These are phyloP conservation scores for Lentinus tigrinus DNA, from an alignment of 768 basidiomycete genomes.

Conservation along the genomic window DNA sequence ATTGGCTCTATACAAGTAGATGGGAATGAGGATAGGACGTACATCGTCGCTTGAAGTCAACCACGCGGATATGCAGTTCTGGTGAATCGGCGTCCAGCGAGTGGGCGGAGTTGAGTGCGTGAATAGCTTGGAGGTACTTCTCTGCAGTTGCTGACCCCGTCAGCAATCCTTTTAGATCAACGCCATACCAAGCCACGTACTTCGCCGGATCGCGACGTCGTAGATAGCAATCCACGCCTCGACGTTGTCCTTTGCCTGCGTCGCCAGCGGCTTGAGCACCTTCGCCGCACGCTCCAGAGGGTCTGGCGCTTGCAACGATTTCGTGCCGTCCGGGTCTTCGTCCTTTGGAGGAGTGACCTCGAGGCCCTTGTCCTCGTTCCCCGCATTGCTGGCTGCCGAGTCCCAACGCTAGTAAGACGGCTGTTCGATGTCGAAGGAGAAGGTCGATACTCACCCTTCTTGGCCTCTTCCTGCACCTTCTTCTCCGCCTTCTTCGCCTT, in stretches of 20 bases:
- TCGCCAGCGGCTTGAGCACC: slow-evolving; percentile 61
- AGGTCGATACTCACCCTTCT: slow-evolving; percentile 54
- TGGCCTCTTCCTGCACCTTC: slow-evolving; percentile 63
- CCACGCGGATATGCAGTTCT: slow-evolving; percentile 67
- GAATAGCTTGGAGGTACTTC: slow-evolving; percentile 76
- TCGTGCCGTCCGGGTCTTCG: slow-evolving; percentile 81
- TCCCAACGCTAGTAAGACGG: slow-evolving; percentile 1
- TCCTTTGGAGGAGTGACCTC: slow-evolving; percentile 59
- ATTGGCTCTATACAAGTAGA: not conserved
- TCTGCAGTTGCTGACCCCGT: slow-evolving; percentile 39
- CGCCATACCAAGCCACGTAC: slow-evolving; percentile 42
- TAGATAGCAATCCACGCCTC: slow-evolving; percentile 75
- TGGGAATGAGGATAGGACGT: slow-evolving; percentile 15
- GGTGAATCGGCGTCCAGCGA: slow-evolving; percentile 55
- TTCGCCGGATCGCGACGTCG: slow-evolving; percentile 79
- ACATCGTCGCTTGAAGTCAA: slow-evolving; percentile 63
- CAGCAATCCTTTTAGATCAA: not conserved
- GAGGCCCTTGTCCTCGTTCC: slow-evolving; percentile 70
- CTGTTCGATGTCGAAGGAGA: not conserved
- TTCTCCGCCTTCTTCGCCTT: slow-evolving; percentile 81
- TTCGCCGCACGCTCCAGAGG: slow-evolving; percentile 77
- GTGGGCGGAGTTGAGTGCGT: slow-evolving; percentile 60
- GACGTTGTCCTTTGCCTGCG: slow-evolving; percentile 49
- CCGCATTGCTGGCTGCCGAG: slow-evolving; percentile 34
- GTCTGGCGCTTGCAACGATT: slow-evolving; percentile 60